Evolutionary conservation across 2,329 filamentous ascomycete genomes (phyloP).

Genomic region (Pseudogymnoascus sp.): DNA sequence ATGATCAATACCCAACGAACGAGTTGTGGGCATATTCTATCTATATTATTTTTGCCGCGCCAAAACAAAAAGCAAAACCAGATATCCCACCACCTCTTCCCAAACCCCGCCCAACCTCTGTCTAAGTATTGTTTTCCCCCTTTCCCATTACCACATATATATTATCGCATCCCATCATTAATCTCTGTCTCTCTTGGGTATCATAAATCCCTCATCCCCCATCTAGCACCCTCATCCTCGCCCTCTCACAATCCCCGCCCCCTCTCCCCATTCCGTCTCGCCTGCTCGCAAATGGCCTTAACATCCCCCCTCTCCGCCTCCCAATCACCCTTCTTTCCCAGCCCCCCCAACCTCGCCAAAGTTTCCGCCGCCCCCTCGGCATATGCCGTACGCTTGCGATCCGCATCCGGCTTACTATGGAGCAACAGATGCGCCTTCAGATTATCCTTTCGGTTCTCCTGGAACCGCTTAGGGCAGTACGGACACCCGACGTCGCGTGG

Average conservation of each 20-base stretch:
- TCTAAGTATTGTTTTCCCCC: neutral
- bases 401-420: constrained; percentile 12
- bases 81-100: neutral
- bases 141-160: neutral
- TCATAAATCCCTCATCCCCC: neutral
- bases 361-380: constrained; percentile 12
- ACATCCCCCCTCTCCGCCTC: constrained; percentile 15
- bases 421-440: constrained; percentile 18
- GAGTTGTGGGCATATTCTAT: neutral
- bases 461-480: constrained; percentile 18
- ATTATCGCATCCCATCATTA: neutral
- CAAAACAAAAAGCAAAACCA: neutral
- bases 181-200: neutral
- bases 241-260: neutral
- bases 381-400: neutral
- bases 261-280: neutral
- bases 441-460: constrained; percentile 20
- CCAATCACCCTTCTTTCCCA: constrained; percentile 19
- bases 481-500: constrained; percentile 13
- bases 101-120: neutral
- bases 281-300: neutral
- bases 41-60: constrained; percentile 1
- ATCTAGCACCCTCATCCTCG: neutral
- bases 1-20: neutral
- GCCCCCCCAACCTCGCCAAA: constrained; percentile 16